Base-by-base conservation (phyloP, 2,329 filamentous ascomycete species). In the Ophiostoma piceae region DNA sequence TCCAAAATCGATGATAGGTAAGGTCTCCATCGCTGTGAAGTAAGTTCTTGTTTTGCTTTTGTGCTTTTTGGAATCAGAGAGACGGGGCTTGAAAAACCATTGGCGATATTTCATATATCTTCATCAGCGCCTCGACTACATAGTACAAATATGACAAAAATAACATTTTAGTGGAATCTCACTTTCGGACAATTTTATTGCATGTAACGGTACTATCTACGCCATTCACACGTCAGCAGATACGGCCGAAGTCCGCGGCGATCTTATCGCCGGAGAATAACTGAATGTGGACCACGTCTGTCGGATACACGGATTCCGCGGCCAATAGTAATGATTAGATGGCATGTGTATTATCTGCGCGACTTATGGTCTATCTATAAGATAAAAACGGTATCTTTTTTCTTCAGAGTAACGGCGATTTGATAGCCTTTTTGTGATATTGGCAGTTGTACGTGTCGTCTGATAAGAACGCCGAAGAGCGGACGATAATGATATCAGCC, bases 1-100 rank as follows among this genome's bases (percentile, higher is more conserved):
- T 1, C 60, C 60, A 64, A 64, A 64, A 64, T 64, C 60, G 5
- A 64, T 35, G 60, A 64, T 37, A 9, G 60, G 60, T 7, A 64
- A 37, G 9, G 14, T 37, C 14, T 16, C 60, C 60, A 64, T 64
- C 12, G 11, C 29, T 16, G 35, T 5, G 8, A 35, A 35, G 35
- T 35, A 35, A 35, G 12, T 3, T 26, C 2, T 35, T 32, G 29
- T 62, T 19, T 35, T 62, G 12, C 12, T 62, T 54, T 22, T 29
- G n/a, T 57, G 47, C 4, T 22, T 8, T 41, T n/a, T 22, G 47
- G 3, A n/a, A 22, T 51, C 5, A 2, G n/a, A 6, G 16, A 7
- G 16, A 51, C n/a, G 6, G 5, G 14, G 16, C 6, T 19, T 5
- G 19, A 51, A 22, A 7, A 51, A 7, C 16, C 11, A 12, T 12